Evolutionary conservation across 164 flowering plant species (phyloP).

Genomic region (Chloranthus sessilifolius): DNA sequence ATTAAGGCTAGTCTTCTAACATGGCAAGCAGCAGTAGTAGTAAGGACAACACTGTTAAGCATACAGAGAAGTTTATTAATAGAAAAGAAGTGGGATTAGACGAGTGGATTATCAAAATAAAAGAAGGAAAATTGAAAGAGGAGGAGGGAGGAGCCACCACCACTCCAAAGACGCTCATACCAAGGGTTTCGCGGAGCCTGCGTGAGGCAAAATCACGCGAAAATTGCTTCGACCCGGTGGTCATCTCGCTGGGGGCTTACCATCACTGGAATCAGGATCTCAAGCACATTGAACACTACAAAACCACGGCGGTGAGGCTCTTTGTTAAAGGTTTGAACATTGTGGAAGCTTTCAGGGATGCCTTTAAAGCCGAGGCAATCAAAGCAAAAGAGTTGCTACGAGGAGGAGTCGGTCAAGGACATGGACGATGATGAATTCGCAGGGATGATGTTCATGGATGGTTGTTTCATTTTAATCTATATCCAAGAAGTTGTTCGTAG

Average conservation of each 20-base stretch:
- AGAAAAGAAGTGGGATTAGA: too few relatives aligned
- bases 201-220: background rate
- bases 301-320: background rate
- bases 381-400: background rate
- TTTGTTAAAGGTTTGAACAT: background rate
- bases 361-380: too few relatives aligned
- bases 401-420: background rate
- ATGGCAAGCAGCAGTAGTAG: too few relatives aligned
- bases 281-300: background rate
- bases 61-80: too few relatives aligned
- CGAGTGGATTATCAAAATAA: too few relatives aligned
- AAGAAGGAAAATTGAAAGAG: too few relatives aligned
- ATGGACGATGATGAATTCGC: background rate
- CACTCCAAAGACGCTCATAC: conserved; percentile 1
- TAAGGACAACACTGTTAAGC: too few relatives aligned
- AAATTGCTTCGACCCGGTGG: conserved; percentile 8
- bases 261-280: conserved; percentile 12
- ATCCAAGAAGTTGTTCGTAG: background rate
- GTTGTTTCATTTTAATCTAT: conserved; percentile 15
- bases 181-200: conserved; percentile 2
- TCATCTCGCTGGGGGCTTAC: conserved; percentile 17
- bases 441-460: conserved; percentile 20
- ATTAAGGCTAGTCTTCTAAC: too few relatives aligned
- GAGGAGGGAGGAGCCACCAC: too few relatives aligned
- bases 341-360: too few relatives aligned